Percentiles rank a stretch among this genome's conserved stretches.
phyloP scores from a whole-genome alignment of 176 grass and related monocot genomes.

The Cenchrus americanus region DNA sequence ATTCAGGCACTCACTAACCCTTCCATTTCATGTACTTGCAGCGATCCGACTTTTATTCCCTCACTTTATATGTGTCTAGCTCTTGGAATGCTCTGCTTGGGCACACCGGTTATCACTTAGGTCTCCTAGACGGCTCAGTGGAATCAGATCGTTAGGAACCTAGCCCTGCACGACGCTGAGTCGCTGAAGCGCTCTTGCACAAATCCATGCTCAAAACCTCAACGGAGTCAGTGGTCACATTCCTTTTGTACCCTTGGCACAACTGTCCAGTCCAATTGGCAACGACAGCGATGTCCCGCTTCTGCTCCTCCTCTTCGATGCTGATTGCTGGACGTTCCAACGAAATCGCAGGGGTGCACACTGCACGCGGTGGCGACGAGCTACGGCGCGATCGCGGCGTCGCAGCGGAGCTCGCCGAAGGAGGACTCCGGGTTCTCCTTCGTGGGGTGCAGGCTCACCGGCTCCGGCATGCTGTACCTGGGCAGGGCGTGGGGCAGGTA shows the following conservation, averaged over 20 bases:
- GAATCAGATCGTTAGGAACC: conserved; percentile 37
- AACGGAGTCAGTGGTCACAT: conserved; percentile 27
- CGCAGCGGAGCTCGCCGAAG: conserved; percentile 77
- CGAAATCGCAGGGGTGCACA: conserved; percentile 60
- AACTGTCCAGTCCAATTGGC: conserved; percentile 5
- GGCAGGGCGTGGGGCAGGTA: conserved; percentile 89
- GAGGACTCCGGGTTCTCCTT: conserved; percentile 91
- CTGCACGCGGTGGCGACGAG: conserved; percentile 72
- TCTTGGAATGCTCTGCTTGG: background rate
- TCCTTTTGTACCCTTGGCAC: background rate
- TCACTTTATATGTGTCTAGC: conserved; percentile 23
- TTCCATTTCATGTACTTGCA: conserved; percentile 1
- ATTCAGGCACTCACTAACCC: conserved; percentile 34
- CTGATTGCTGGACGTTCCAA: background rate
- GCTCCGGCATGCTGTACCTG: conserved; percentile 82
- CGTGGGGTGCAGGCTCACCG: conserved; percentile 70
- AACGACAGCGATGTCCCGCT: background rate
- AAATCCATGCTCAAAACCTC: conserved; percentile 14
- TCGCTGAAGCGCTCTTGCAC: conserved; percentile 40
- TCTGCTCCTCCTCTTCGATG: background rate
- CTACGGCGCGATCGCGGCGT: conserved; percentile 93
- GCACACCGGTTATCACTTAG: conserved; percentile 34
- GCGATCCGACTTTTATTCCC: background rate
- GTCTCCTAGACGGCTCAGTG: conserved; percentile 3
- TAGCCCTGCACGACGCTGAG: conserved; percentile 30